Evolutionary conservation across 2,329 filamentous ascomycete species (phyloP), one percentile per base, ranked within the genome.

Genomic region (Colletotrichum musae): DNA sequence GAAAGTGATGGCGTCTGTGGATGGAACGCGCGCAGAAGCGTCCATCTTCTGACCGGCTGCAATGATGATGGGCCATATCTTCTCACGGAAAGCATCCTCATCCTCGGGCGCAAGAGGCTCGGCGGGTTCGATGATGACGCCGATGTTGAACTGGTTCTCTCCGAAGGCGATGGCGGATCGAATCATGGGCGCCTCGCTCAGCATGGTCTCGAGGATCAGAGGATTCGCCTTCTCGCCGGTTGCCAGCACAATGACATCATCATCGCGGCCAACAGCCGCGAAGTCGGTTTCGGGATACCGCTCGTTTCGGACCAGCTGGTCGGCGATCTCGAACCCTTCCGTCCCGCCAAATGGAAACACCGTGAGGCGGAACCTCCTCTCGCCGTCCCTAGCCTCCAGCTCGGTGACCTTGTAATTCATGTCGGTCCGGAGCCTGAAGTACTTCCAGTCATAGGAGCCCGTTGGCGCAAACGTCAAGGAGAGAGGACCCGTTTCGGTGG

Each of bases 401-500:
- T 36, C 32, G 32, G 32, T 36, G 1, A 36, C 32, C 32, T 10
- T 36, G 32, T 9, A 36, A 6, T 36, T 36, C 32, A 36, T 36
- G 32, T 36, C 32, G 32, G 32, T 36, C 32, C 32, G 32, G 32
- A 36, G 32, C 32, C 32, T 36, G 32, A 36, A 36, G 7, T 36
- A 36, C 32, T 36, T 36, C 32, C 32, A 36, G 32, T 36, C 32
- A 36, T 36, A 36, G 32, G 32, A 36, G 32, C 9, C 64, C 6
- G 66, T 70, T 1, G 79, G 78, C 16, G 70, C 58, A 60, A 80
- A 80, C 2, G 78, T 77, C 2, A 75, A 75, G 2, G 79, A 75
- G 6, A 81, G 62, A 1, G 78, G 74, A 1, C 80, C 79, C 2
- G 76, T 74, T 64, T 81, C 80, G 1, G 79, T 81, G 3, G 75